Evolutionary conservation across 306 rosid species (phyloP).

Genomic region (Albizia julibrissin): DNA sequence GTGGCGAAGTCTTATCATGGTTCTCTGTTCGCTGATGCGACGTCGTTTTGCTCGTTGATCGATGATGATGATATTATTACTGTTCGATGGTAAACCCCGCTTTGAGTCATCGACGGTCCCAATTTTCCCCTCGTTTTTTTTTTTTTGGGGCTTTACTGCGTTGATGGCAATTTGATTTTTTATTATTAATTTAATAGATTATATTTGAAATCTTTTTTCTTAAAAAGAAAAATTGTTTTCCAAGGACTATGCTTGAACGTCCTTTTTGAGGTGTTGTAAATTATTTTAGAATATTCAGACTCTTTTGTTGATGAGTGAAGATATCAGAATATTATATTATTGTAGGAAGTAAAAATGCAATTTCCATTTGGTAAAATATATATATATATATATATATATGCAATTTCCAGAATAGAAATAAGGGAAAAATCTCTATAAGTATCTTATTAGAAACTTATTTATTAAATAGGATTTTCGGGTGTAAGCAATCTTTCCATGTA

Average conservation of each 20-base stretch:
- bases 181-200: neutral
- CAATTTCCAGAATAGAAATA: too few relatives aligned
- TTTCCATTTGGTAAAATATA: neutral
- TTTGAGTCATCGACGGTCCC: constrained; percentile 9
- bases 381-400: too few relatives aligned
- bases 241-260: neutral
- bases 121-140: constrained; percentile 17
- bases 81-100: neutral
- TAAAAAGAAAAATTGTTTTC: neutral
- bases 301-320: neutral
- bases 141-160: constrained; percentile 15
- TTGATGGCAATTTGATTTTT: constrained; percentile 32
- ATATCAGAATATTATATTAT: neutral
- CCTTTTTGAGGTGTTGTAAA: neutral
- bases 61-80: neutral
- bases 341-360: neutral
- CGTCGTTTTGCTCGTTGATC: neutral
- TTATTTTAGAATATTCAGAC: neutral
- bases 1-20: constrained; percentile 56
- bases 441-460: too few relatives aligned
- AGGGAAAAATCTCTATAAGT: too few relatives aligned
- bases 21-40: constrained; percentile 52
- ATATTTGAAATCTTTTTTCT: too few relatives aligned
- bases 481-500: too few relatives aligned
- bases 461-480: too few relatives aligned